Base-by-base conservation (phyloP, 495 filamentous ascomycete species). In the Penicillium alfredii region DNA sequence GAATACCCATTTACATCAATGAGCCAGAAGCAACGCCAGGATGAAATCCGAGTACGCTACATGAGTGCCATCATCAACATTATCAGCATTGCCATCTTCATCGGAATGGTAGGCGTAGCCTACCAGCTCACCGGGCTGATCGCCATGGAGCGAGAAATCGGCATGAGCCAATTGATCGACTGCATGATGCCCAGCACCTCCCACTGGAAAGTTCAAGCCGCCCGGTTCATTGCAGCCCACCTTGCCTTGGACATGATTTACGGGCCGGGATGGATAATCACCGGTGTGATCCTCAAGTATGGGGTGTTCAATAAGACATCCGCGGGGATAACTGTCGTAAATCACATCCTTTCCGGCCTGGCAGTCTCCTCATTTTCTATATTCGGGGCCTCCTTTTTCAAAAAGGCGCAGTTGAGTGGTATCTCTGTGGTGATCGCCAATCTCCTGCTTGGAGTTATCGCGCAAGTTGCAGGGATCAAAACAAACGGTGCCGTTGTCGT, bases 101-200 rank as follows among this genome's bases (percentile, higher is more conserved):
- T 81, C 17, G 75, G 75, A 22, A 68, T 85, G 33, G 75, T 88
- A 22, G 80, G 80, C 1, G 63, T 89, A 6, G 69, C 72, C 18
- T 92, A 92, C 46, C 85, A 92, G 49, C 63, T 87, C 38, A 78
- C 80, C 11, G 86, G 86, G 2, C 73, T 85, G 47, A 78, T 86
- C 40, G 85, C 85, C 10, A 73, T 74, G 14, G 86, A 92, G 61
- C 68, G 86, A 28, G 86, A 92, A 62, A 61, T 76, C 25, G 86
- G 84, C 38, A 85, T 88, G 73, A 80, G 82, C 18, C 81, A 84
- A 26, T 64, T 92, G 26, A 68, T 89, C 28, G 86, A 92, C 57
- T 80, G 84, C 23, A 89, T 86, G 78, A 86, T 88, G 74, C 76
- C 80, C 13, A 82, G 81, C 42, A 56, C 58, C 15, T 62, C 64